phyloP scores from a whole-genome alignment of 2,329 filamentous ascomycete genomes.

The Thermothelomyces thermophilus region DNA sequence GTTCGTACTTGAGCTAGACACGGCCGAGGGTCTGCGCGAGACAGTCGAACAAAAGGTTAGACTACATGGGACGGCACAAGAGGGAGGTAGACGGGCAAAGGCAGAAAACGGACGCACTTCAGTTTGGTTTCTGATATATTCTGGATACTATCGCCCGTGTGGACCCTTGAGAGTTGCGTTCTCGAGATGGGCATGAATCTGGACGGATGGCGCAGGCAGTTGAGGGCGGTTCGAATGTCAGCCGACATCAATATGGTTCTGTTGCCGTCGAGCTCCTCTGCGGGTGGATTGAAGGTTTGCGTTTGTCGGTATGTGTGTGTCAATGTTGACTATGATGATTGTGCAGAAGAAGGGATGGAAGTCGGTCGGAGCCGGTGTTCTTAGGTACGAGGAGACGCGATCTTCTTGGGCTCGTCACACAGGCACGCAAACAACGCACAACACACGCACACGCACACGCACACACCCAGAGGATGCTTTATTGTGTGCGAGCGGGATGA shows the following conservation, averaged over 20 bases:
- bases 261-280: slow-evolving; percentile 14
- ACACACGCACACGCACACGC: not conserved
- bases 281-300: not conserved
- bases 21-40: not conserved
- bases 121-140: slow-evolving; percentile 39
- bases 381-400: not conserved
- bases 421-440: not conserved
- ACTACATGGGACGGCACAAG: not conserved
- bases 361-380: slow-evolving; percentile 10
- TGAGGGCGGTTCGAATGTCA: slow-evolving; percentile 49
- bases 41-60: not conserved
- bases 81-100: not conserved
- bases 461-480: not conserved
- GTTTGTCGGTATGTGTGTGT: no score
- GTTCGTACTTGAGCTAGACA: slow-evolving; percentile 2
- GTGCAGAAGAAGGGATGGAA: slow-evolving; percentile 12
- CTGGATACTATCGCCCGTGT: slow-evolving; percentile 51
- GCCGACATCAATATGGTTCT: slow-evolving; percentile 52
- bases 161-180: slow-evolving; percentile 47
- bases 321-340: not conserved
- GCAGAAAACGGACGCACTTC: slow-evolving; percentile 12
- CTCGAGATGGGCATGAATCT: slow-evolving; percentile 53
- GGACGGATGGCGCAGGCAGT: slow-evolving; percentile 50
- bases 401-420: slow-evolving; percentile 3
- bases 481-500: slow-evolving; percentile 7